Percentiles rank a stretch among this genome's conserved stretches.
Conservation (phyloP, 306 rosid genomes). For the Citrullus colocynthis region DNA sequence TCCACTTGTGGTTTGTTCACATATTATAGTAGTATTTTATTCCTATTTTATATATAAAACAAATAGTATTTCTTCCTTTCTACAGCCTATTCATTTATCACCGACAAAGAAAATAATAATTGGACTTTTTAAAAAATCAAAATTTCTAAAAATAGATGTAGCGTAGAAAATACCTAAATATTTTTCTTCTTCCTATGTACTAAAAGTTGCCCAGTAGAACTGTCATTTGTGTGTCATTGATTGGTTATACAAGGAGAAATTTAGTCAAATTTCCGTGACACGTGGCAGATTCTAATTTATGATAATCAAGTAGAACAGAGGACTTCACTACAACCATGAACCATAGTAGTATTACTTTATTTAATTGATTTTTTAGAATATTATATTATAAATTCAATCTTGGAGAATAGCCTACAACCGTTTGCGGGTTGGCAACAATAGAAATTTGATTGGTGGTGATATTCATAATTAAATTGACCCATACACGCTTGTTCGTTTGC, state of each 20-base stretch:
- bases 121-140: too few species aligned
- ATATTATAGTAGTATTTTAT: neutral
- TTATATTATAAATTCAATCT: neutral
- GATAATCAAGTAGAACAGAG: neutral
- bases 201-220: neutral
- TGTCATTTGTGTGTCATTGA: neutral
- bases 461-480: neutral
- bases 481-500: neutral
- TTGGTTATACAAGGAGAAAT: neutral
- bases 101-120: too few species aligned
- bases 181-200: neutral
- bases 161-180: too few species aligned
- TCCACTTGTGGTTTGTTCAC: neutral
- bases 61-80: too few species aligned
- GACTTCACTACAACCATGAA: neutral
- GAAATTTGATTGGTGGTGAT: neutral
- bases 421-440: neutral
- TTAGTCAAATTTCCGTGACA: neutral
- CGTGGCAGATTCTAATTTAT: neutral
- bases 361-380: neutral
- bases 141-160: too few species aligned
- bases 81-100: too few species aligned
- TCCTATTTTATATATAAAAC: neutral
- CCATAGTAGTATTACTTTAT: neutral
- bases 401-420: neutral